Percentiles rank a stretch among this genome's conserved stretches.
phyloP scores from a whole-genome alignment of 1,284 basidiomycete species.

The Ustilago tritici region DNA sequence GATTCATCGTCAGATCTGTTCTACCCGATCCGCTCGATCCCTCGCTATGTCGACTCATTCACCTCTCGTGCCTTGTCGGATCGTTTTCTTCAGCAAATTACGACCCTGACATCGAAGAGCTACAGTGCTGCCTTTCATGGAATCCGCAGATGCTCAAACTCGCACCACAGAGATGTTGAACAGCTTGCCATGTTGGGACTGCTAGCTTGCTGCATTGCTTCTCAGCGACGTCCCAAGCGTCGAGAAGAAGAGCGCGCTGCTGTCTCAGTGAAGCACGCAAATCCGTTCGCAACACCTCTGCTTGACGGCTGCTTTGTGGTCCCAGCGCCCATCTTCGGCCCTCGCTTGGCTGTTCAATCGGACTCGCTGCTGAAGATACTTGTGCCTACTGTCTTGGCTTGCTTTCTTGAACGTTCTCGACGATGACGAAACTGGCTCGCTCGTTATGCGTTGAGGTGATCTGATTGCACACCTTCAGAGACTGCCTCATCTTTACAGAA shows the following conservation, averaged over 20 bases:
- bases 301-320: conserved; percentile 15
- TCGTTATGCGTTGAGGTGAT: neutral
- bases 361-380: neutral
- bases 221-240: neutral
- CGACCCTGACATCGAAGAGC: neutral
- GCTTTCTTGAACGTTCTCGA: neutral
- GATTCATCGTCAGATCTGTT: no score
- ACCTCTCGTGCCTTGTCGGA: no score
- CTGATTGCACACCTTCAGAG: neutral
- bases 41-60: no score
- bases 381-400: neutral
- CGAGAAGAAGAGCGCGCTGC: conserved; percentile 3
- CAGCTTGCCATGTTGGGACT: neutral
- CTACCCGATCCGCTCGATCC: no score
- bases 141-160: neutral
- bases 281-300: neutral
- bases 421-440: conserved; percentile 3
- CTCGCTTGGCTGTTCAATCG: neutral
- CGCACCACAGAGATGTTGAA: neutral
- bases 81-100: no score
- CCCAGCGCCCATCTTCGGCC: neutral
- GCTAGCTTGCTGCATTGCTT: conserved; percentile 9
- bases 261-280: conserved; percentile 24
- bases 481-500: neutral
- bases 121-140: neutral